A percentile compares a stretch with the other conserved stretches of the same genome.
Evolutionary conservation across 2,329 filamentous ascomycete genomes (phyloP).

Genomic region (Ophiostoma perfectum): DNA sequence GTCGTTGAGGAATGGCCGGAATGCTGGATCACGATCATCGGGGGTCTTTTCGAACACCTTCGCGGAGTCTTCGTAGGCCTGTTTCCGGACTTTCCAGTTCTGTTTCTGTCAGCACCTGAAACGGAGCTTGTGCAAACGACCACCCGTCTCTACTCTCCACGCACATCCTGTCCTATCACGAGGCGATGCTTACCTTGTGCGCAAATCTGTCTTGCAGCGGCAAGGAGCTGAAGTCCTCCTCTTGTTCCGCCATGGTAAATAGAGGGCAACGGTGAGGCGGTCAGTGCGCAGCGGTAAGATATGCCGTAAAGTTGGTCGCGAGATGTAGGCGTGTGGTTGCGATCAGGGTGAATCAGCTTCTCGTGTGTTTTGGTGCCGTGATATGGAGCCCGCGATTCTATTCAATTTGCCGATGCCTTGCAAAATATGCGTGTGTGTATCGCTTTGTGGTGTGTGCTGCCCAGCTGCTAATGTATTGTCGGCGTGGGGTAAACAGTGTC

Average conservation of each 20-base stretch:
- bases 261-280: background rate
- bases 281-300: constrained; percentile 7
- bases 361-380: background rate
- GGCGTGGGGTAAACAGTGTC: constrained; percentile 16
- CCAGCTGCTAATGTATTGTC: background rate
- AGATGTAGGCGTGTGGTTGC: background rate
- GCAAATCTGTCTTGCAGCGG: constrained; percentile 73
- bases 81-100: constrained; percentile 96
- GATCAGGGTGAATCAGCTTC: background rate
- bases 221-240: constrained; percentile 76
- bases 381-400: background rate
- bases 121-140: background rate
- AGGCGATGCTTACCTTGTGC: constrained; percentile 59
- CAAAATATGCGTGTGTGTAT: background rate
- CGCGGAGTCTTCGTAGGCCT: constrained; percentile 85
- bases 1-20: constrained; percentile 82
- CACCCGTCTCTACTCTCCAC: background rate
- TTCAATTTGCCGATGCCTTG: background rate
- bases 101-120: constrained; percentile 32
- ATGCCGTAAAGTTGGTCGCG: background rate
- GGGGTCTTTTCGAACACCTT: constrained; percentile 81
- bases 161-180: background rate
- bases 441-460: background rate
- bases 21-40: constrained; percentile 78
- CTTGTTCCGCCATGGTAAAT: constrained; percentile 65